Evolutionary conservation across 179 eudicot species (phyloP), one percentile per base, ranked within the genome.

Genomic region (Pouteria campechiana): DNA sequence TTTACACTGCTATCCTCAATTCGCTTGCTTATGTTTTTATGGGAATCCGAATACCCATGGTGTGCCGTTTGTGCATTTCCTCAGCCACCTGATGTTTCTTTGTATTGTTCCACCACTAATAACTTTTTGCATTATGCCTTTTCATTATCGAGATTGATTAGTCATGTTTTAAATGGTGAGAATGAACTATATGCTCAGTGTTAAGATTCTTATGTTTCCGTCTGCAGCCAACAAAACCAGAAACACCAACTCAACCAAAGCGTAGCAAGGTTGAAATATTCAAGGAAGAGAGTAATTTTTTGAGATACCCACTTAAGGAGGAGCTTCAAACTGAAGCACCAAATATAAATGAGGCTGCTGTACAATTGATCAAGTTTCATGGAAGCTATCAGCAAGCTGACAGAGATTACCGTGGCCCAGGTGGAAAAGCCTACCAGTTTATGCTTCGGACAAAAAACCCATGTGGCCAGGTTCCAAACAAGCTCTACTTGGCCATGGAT

Each of bases 361-460:
- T 84, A 24, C 98, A 90, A 47, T 21, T 90, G 64, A 90, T 90
- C 63, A 90, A 90, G 74, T 90, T 90, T 57, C 98, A 90, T 50
- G 98, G 98, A 44, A 90, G 98, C 64, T 90, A 90, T 51, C 78
- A 72, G 41, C 98, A 90, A 50, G 61, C 68, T 17, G 55, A 90
- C 51, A 74, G 98, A 67, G 86, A 75, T 31, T 82, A 74, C 31
- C 84, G 82, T 58, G n/a, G n/a, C n/a, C n/a, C n/a, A n/a, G 96
- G 98, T 4, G 37, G 63, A 10, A 86, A 50, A 48, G 76, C 96
- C 3, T 90, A 90, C 72, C 82, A 95, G 4, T 90, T 90, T 56
- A 90, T 90, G 98, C 96, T 90, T 52, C 95, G 99, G 17, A 92
- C 99, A 1, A 92, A 82, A 59, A 92, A 92, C 48, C 99, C 99